Evolutionary conservation across 208 protist genomes (phyloP), one percentile per base, ranked within the genome.

Genomic region (Angomonas ambiguus): DNA sequence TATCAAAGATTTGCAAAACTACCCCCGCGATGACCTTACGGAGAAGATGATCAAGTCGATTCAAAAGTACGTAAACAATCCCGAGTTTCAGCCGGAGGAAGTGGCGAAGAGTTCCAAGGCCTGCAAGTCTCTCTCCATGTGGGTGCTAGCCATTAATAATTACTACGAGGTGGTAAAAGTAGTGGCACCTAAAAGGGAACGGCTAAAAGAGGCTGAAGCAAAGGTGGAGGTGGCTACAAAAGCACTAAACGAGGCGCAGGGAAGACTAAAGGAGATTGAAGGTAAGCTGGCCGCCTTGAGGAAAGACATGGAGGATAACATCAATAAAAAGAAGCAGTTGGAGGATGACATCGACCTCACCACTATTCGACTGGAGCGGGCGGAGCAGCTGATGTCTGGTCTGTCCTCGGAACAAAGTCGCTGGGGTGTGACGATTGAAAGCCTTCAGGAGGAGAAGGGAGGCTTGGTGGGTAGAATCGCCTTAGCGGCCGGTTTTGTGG

Each of bases 71-170:
- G 79, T 98, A 51, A 89, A 91, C 48, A 96, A 98, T 73, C 80
- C 92, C 0, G 91, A 96, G 45, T 98, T 98, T 71, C 75, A 93
- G 65, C 95, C 95, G 1, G 92, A 97, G 18, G 84, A 87, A 62
- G 92, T 99, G 27, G 82, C 77, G 18, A 97, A 97, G 74, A 94
- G 88, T 62, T 98, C 96, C 32, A 88, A 87, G 71, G 97, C 97
- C 30, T 96, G 94, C 67, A 92, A 87, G 61, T 97, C 93, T 10
- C 85, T 99, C 2, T 94, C 95, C 42, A 85, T 95, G 84, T 99
- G 97, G 97, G 91, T 94, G 49, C 65, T 89, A 25, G 97, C 97
- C 24, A 97, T 98, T 65, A 90, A 97, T 72, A 93, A 90, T 65
- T 99, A 98, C 80, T 89, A 94, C 69, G 83, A 96, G 45, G 93